These are phyloP conservation scores for Aspergillus uvarum DNA, from an alignment of 2,329 filamentous ascomycete genomes.

Conservation along the genomic window DNA sequence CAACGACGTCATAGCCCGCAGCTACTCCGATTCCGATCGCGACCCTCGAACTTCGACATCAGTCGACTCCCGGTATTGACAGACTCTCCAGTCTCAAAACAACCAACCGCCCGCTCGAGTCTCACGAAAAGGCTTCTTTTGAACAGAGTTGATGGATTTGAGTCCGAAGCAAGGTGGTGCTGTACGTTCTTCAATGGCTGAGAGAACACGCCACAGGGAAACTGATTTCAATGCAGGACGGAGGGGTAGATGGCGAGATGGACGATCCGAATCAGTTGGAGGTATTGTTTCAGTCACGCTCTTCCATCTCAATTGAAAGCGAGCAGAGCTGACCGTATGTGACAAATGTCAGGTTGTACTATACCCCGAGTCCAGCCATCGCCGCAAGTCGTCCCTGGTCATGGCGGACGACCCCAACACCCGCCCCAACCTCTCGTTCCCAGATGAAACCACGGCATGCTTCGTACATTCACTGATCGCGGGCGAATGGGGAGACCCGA, in stretches of 20 bases:
- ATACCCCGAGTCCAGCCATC: slow-evolving; percentile 51
- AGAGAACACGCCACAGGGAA: slow-evolving; percentile 1
- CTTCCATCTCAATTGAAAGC: neutral
- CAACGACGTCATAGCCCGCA: slow-evolving; percentile 31
- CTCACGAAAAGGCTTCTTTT: neutral
- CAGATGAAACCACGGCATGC: slow-evolving; percentile 53
- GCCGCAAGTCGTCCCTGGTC: slow-evolving; percentile 62
- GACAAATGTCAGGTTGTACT: slow-evolving; percentile 54
- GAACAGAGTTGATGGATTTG: slow-evolving; percentile 4
- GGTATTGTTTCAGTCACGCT: slow-evolving; percentile 16
- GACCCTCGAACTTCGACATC: slow-evolving; percentile 13
- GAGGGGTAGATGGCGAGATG: slow-evolving; percentile 34
- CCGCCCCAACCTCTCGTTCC: slow-evolving; percentile 36
- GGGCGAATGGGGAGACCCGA: slow-evolving; percentile 29
- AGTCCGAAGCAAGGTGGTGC: slow-evolving; percentile 11
- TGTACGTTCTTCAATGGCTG: slow-evolving; percentile 19
- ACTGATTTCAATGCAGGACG: slow-evolving; percentile 21
- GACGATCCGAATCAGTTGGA: slow-evolving; percentile 39
- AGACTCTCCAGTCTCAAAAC: neutral
- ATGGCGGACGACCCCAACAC: slow-evolving; percentile 42
- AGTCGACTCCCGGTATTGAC: neutral
- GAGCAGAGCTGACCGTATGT: neutral
- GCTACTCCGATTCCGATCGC: slow-evolving; percentile 12
- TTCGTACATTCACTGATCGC: slow-evolving; percentile 62
- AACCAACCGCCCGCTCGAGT: neutral